These are phyloP conservation scores for Hyphopichia fennica DNA, from an alignment of 1,139 yeast genomes.

Conservation along the genomic window DNA sequence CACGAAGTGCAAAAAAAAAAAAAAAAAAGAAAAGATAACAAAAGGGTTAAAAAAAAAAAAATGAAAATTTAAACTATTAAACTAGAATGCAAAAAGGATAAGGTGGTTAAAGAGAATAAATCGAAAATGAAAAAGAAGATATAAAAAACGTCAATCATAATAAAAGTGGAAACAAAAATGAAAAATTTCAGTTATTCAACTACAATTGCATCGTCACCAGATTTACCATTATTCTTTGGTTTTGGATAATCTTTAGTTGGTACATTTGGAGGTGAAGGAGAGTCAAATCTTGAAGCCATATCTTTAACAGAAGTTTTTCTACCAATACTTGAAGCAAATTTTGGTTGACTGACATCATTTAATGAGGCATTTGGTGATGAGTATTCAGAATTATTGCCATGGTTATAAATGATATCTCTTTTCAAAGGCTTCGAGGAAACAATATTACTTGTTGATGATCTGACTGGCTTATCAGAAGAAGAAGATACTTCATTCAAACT, in stretches of 20 bases:
- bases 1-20: too few species aligned
- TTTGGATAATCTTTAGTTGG: conserved; percentile 1
- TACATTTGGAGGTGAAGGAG: conserved; percentile 12
- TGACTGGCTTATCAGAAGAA: neutral
- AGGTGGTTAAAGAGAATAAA: too few species aligned
- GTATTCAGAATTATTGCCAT: conserved; percentile 4
- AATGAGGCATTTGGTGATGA: conserved; percentile 14
- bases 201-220: conserved; percentile 4
- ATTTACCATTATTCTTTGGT: neutral
- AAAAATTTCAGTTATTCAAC: too few species aligned
- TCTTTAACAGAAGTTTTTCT: conserved; percentile 38
- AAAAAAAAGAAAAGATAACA: too few species aligned
- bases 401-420: conserved; percentile 25
- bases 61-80: too few species aligned
- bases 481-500: conserved; percentile 18
- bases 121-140: too few species aligned
- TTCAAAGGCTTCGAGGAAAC: conserved; percentile 32
- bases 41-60: too few species aligned
- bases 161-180: too few species aligned
- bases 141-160: too few species aligned
- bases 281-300: conserved; percentile 31
- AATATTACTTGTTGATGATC: neutral
- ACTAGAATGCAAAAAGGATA: too few species aligned
- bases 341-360: conserved; percentile 28
- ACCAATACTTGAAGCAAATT: conserved; percentile 26